Percentiles rank a stretch among this genome's conserved stretches.
Evolutionary conservation across 768 basidiomycete genomes (phyloP).

Genomic region (Tricholoma flavovirens): DNA sequence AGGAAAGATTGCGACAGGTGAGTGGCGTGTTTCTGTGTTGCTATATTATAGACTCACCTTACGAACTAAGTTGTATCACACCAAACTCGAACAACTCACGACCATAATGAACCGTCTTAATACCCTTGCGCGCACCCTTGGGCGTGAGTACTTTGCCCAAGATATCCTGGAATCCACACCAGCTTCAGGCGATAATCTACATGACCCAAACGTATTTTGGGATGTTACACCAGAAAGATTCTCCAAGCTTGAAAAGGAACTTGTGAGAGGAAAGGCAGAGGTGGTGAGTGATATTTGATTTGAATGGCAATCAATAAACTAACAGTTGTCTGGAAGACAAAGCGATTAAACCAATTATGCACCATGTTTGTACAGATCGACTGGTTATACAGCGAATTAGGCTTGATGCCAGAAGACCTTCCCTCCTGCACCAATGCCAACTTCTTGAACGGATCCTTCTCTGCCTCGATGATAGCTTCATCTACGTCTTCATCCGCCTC

Average conservation of each 20-base stretch:
- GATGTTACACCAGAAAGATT: conserved; percentile 83
- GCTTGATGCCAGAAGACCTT: conserved; percentile 52
- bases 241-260: conserved; percentile 74
- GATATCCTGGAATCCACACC: conserved; percentile 49
- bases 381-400: conserved; percentile 79
- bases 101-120: conserved; percentile 65
- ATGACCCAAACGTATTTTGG: conserved; percentile 38
- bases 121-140: conserved; percentile 54
- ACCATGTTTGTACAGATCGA: conserved; percentile 69
- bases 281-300: conserved; percentile 44
- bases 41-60: conserved; percentile 6
- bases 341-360: conserved; percentile 61
- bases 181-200: conserved; percentile 34
- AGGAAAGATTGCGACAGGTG: conserved; percentile 78
- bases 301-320: background rate
- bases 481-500: conserved; percentile 28
- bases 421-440: conserved; percentile 24
- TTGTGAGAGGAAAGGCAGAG: conserved; percentile 82
- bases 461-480: conserved; percentile 26
- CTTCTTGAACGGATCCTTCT: conserved; percentile 19
- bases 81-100: conserved; percentile 69
- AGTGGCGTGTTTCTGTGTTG: conserved; percentile 18
- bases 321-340: conserved; percentile 38
- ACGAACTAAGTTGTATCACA: conserved; percentile 56
- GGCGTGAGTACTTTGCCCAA: conserved; percentile 47